Base-by-base conservation (phyloP, 805 yeast genomes). In the Schwanniomyces sp. region DNA sequence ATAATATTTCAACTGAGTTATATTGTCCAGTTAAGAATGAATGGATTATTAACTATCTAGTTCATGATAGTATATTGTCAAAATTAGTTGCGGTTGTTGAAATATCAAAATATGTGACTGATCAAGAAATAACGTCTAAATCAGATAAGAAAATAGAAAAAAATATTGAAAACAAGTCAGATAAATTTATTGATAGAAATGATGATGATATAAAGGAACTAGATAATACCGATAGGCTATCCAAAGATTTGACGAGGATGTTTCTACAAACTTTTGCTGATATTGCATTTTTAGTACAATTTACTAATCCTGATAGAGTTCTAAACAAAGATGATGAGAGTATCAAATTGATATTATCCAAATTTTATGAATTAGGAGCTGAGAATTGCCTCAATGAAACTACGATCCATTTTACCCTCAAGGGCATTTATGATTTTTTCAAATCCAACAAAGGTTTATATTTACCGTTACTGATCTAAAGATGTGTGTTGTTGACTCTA, bases 11-110 rank as follows among this genome's bases (percentile, higher is more conserved):
- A 12, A 52, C 37, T 16, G 39, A 44, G 0, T 36, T 49, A 1
- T 72, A 70, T 44, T 46, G 49, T 3, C 43, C 48, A n/a, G 43
- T 46, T n/a, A 73, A 72, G 51, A 67, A 66, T 45, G 44, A 55
- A 4, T 71, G 75, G 75, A 50, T 70, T 10, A 28, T 18, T 12
- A 43, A 49, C 3, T 41, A 43, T 9, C 38, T 57, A 28, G 44
- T 62, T 25, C 44, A 44, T 21, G 44, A 48, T 4, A 25, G 38
- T n/a, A 41, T 52, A 1, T 17, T 48, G 7, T 26, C 36, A 29
- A 24, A 37, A 16, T 40, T 48, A 36, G 8, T 16, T 5, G 25
- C 16, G 5, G 24, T 4, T 10, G 34, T 34, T 10, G 8, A 25
- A 7, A 37, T 6, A 24, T n/a, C 25, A 14, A 34, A 8, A 8